These are phyloP conservation scores for Adiantum capillusveneris DNA, from an alignment of 75 land plant species.

Conservation along the genomic window DNA sequence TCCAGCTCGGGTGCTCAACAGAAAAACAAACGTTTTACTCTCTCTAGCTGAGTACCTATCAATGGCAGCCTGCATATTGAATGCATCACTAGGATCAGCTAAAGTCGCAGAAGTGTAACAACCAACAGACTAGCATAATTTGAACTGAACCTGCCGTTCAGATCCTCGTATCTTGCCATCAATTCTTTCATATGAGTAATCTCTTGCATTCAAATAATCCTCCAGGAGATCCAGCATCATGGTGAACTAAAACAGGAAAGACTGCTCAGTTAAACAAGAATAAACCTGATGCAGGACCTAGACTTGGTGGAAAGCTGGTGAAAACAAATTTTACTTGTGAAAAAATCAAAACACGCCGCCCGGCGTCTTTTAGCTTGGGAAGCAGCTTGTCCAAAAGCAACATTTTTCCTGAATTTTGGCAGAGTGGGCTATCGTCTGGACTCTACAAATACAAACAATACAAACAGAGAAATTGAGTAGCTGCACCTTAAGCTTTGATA, in stretches of 20 bases:
- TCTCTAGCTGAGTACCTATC: conserved; percentile 24
- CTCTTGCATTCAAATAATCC: conserved; percentile 18
- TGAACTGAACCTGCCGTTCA: conserved; percentile 24
- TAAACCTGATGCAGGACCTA: not conserved
- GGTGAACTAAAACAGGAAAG: conserved; percentile 15
- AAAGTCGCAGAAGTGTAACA: not conserved
- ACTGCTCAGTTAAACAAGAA: conserved; percentile 5
- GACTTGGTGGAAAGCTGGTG: not conserved
- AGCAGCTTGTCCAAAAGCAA: conserved; percentile 22
- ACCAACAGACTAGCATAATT: not conserved
- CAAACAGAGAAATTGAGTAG: too few species aligned
- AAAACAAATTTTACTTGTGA: conserved; percentile 18
- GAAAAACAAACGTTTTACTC: conserved; percentile 22
- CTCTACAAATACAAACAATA: too few species aligned
- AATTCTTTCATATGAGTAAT: conserved; percentile 24
- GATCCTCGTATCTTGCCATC: conserved; percentile 36
- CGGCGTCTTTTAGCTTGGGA: conserved; percentile 27
- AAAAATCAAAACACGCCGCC: conserved; percentile 30
- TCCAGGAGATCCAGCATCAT: conserved; percentile 28
- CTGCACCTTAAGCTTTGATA: too few species aligned
- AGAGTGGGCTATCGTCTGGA: too few species aligned
- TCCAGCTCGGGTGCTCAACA: conserved; percentile 28
- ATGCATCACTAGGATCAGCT: not conserved
- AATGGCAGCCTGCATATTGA: conserved; percentile 12
- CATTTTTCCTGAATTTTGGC: conserved; percentile 29